Evolutionary conservation across 208 protist species (phyloP).

Genomic region (Sergeia podlipaevii): DNA sequence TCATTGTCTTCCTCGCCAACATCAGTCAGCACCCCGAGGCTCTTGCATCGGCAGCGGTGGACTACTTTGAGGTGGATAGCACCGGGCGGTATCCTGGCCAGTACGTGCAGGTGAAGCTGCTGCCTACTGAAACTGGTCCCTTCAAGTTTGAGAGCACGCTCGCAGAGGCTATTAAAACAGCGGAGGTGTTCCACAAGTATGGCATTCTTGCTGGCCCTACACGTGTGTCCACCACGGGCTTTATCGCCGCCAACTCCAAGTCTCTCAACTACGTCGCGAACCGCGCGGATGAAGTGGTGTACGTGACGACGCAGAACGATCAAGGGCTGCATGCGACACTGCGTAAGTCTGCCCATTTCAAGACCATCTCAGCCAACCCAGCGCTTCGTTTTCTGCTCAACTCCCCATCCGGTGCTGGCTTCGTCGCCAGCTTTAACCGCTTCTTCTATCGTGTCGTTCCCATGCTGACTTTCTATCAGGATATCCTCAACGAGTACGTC

Average conservation of each 20-base stretch:
- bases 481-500: constrained; percentile 42
- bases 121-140: constrained; percentile 60
- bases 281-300: constrained; percentile 49
- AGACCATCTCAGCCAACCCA: constrained; percentile 45
- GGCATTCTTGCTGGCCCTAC: constrained; percentile 67
- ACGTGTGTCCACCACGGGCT: constrained; percentile 41
- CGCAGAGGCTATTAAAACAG: constrained; percentile 65
- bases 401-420: constrained; percentile 10
- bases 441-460: constrained; percentile 75
- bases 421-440: constrained; percentile 74
- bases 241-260: constrained; percentile 64
- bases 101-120: constrained; percentile 60
- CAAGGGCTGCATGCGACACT: constrained; percentile 39
- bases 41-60: constrained; percentile 19
- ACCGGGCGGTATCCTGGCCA: constrained; percentile 21
- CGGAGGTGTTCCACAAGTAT: constrained; percentile 53
- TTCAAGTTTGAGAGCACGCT: constrained; percentile 79
- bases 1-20: constrained; percentile 62
- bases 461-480: constrained; percentile 72
- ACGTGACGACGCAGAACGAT: constrained; percentile 57
- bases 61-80: constrained; percentile 40
- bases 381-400: constrained; percentile 48
- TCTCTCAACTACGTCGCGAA: constrained; percentile 66
- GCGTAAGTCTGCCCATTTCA: constrained; percentile 41
- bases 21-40: constrained; percentile 22